Evolutionary conservation across 495 filamentous ascomycete genomes (phyloP).

Genomic region (Amorphotheca resinae): DNA sequence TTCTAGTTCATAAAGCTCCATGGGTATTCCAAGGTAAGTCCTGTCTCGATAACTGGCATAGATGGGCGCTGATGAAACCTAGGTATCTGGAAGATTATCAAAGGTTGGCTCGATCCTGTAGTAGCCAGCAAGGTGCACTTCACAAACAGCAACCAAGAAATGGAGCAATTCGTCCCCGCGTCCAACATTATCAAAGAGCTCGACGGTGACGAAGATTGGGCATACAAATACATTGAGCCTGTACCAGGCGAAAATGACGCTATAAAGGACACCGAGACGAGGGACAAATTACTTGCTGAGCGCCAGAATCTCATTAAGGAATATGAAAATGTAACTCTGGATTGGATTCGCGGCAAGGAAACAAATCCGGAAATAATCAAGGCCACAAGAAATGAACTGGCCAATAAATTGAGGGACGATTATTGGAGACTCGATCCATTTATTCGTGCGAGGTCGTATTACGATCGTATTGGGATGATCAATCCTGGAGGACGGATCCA

Average conservation of each 20-base stretch:
- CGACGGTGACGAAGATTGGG: slow-evolving; percentile 72
- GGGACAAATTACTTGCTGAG: slow-evolving; percentile 44
- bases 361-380: slow-evolving; percentile 26
- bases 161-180: slow-evolving; percentile 61
- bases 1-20: slow-evolving; percentile 93
- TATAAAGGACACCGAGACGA: slow-evolving; percentile 55
- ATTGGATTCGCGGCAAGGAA: slow-evolving; percentile 38
- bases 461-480: slow-evolving; percentile 64
- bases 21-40: slow-evolving; percentile 82
- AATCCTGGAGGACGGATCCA: slow-evolving; percentile 50
- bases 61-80: neutral
- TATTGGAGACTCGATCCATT: slow-evolving; percentile 84
- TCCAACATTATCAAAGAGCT: slow-evolving; percentile 66
- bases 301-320: slow-evolving; percentile 49
- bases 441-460: slow-evolving; percentile 55
- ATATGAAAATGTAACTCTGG: slow-evolving; percentile 56
- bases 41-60: neutral
- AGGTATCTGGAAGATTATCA: slow-evolving; percentile 83
- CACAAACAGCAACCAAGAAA: slow-evolving; percentile 67
- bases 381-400: slow-evolving; percentile 38
- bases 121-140: slow-evolving; percentile 94
- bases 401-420: slow-evolving; percentile 49
- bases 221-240: slow-evolving; percentile 72
- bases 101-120: slow-evolving; percentile 93
- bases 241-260: slow-evolving; percentile 52